Evolutionary conservation across 2,329 filamentous ascomycete genomes (phyloP).

Genomic region (Neopestalotiopsis sp.): DNA sequence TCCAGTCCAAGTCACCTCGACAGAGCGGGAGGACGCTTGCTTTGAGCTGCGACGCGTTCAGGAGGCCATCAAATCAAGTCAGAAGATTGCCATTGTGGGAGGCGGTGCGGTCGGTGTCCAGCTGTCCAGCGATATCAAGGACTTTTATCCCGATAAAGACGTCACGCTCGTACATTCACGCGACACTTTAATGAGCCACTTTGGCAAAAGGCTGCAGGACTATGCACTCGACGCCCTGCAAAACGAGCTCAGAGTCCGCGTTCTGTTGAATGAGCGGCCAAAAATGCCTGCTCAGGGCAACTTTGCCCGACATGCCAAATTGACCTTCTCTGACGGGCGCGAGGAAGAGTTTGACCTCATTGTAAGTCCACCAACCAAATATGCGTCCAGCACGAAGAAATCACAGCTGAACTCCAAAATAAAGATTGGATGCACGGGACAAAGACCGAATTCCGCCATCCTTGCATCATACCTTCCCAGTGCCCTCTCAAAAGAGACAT

Average conservation of each 20-base stretch:
- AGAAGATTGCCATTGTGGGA: constrained; percentile 43
- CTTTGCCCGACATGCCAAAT: constrained; percentile 23
- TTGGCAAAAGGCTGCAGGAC: constrained; percentile 35
- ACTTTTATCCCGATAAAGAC: constrained; percentile 49
- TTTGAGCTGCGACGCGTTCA: constrained; percentile 32
- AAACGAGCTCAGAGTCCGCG: not conserved
- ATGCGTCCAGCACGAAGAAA: not conserved
- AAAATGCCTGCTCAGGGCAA: not conserved
- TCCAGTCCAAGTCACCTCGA: constrained; percentile 38
- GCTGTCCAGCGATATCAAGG: constrained; percentile 53
- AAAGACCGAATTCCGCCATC: constrained; percentile 31
- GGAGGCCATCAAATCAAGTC: constrained; percentile 30
- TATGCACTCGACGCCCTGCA: not conserved
- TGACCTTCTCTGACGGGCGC: constrained; percentile 39
- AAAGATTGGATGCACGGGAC: constrained; percentile 49
- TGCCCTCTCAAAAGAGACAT: constrained; percentile 23
- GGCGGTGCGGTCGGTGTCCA: constrained; percentile 57
- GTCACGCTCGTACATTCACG: constrained; percentile 56
- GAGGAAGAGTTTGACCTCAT: constrained; percentile 45
- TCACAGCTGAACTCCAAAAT: not conserved
- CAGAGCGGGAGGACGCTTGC: constrained; percentile 35
- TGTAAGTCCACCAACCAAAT: constrained; percentile 27
- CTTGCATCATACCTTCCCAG: constrained; percentile 16
- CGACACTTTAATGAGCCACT: constrained; percentile 44
- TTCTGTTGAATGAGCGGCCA: constrained; percentile 2